Evolutionary conservation across 306 rosid genomes (phyloP).

Genomic region (Gastrolobium bilobum): DNA sequence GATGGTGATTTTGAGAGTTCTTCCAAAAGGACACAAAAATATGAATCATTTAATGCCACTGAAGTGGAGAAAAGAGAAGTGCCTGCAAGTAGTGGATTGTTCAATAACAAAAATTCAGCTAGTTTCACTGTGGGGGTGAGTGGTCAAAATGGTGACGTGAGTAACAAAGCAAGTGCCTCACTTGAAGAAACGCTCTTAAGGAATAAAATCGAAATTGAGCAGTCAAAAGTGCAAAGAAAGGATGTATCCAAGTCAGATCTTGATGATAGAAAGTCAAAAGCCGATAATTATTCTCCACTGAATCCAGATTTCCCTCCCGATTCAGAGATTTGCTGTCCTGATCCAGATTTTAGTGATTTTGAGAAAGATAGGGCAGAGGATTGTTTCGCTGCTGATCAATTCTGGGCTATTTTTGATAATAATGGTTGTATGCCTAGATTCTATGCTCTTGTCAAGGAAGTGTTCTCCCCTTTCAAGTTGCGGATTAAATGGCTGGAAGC

Average conservation of each 20-base stretch:
- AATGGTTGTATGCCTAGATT: conserved; percentile 84
- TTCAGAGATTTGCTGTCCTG: conserved; percentile 55
- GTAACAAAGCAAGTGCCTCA: conserved; percentile 28
- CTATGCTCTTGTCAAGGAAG: conserved; percentile 79
- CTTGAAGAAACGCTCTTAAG: conserved; percentile 48
- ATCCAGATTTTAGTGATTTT: conserved; percentile 82
- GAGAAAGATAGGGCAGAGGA: conserved; percentile 60
- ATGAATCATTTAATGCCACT: conserved; percentile 43
- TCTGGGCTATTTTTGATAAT: conserved; percentile 83
- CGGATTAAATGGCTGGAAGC: conserved; percentile 81
- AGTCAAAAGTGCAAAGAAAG: conserved; percentile 41
- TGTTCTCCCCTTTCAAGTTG: conserved; percentile 71
- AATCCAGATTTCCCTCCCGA: conserved; percentile 46
- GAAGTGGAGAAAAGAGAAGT: conserved; percentile 49
- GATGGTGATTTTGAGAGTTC: conserved; percentile 55
- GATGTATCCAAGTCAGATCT: conserved; percentile 53
- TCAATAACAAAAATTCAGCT: conserved; percentile 33
- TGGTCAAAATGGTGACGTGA: conserved; percentile 39
- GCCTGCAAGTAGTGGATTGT: conserved; percentile 45
- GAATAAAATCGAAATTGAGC: conserved; percentile 49
- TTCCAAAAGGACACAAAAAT: conserved; percentile 55
- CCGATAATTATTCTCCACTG: conserved; percentile 36
- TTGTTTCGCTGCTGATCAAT: conserved; percentile 67
- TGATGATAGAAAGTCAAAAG: conserved; percentile 44
- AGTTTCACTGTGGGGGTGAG: conserved; percentile 23